phyloP scores from a whole-genome alignment of 192 early-diverging fungal genomes.

The Chytriomyces confervae region DNA sequence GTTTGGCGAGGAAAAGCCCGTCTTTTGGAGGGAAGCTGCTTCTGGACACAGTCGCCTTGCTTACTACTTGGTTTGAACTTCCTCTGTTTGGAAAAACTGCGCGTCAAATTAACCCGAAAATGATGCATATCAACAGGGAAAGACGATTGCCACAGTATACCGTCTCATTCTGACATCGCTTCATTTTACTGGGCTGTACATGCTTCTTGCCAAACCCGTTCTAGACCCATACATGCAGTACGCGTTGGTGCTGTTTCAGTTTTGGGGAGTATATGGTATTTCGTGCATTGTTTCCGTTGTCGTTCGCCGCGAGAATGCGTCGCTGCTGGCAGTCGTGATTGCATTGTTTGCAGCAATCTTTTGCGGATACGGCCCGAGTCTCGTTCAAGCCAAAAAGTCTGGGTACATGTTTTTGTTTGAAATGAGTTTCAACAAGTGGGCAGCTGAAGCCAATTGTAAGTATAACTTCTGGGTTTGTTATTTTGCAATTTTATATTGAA shows the following conservation, averaged over 20 bases:
- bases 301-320: conserved; percentile 50
- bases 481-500: neutral
- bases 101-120: conserved; percentile 8
- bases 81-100: neutral
- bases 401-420: conserved; percentile 46
- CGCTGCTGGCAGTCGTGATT: conserved; percentile 44
- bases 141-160: conserved; percentile 49
- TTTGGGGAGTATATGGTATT: conserved; percentile 57
- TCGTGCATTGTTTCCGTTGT: conserved; percentile 50
- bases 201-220: conserved; percentile 45
- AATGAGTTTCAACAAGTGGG: conserved; percentile 54
- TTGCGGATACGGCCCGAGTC: conserved; percentile 55
- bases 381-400: conserved; percentile 46
- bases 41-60: conserved; percentile 47
- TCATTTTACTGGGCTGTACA: conserved; percentile 50
- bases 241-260: conserved; percentile 46
- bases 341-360: conserved; percentile 55
- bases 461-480: conserved; percentile 5
- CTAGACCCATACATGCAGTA: conserved; percentile 40
- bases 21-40: conserved; percentile 58
- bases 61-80: conserved; percentile 37
- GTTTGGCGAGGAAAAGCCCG: conserved; percentile 55
- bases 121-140: conserved; percentile 34
- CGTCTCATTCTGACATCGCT: conserved; percentile 50
- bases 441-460: conserved; percentile 47